phyloP scores from a whole-genome alignment of 768 basidiomycete genomes.

The Gloeopeniophorella convolvens region DNA sequence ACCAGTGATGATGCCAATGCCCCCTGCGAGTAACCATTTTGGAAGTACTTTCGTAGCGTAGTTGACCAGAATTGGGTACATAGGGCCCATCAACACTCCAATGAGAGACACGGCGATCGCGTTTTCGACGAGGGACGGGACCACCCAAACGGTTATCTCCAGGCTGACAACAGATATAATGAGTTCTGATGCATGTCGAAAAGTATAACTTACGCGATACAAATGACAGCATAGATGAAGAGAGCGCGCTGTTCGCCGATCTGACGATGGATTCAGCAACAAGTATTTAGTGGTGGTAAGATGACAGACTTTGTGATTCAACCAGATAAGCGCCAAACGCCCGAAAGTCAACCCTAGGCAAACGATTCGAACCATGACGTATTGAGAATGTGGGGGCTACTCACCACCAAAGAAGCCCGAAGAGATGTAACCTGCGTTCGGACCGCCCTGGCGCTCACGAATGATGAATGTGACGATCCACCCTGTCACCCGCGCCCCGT shows the following conservation, averaged over 20 bases:
- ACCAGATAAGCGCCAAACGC: conserved; percentile 5
- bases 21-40: conserved; percentile 54
- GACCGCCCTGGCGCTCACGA: conserved; percentile 32
- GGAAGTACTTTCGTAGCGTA: conserved; percentile 64
- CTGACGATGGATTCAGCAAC: conserved; percentile 11
- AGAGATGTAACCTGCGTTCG: conserved; percentile 36
- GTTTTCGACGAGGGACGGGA: conserved; percentile 43
- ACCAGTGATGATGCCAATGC: conserved; percentile 37
- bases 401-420: conserved; percentile 36
- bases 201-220: conserved; percentile 28
- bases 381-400: background rate
- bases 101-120: conserved; percentile 38
- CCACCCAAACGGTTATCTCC: conserved; percentile 47
- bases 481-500: conserved; percentile 23
- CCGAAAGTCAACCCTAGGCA: conserved; percentile 12
- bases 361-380: background rate
- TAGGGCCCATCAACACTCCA: conserved; percentile 40
- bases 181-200: background rate
- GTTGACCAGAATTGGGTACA: conserved; percentile 60
- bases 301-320: background rate
- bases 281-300: too few species aligned
- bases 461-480: conserved; percentile 44
- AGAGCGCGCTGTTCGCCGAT: conserved; percentile 31
- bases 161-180: conserved; percentile 25
- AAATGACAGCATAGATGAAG: conserved; percentile 30